Percentiles rank a stretch among this genome's conserved stretches.
Conservation (phyloP, 768 basidiomycete genomes). For the Podaxis sp. region DNA sequence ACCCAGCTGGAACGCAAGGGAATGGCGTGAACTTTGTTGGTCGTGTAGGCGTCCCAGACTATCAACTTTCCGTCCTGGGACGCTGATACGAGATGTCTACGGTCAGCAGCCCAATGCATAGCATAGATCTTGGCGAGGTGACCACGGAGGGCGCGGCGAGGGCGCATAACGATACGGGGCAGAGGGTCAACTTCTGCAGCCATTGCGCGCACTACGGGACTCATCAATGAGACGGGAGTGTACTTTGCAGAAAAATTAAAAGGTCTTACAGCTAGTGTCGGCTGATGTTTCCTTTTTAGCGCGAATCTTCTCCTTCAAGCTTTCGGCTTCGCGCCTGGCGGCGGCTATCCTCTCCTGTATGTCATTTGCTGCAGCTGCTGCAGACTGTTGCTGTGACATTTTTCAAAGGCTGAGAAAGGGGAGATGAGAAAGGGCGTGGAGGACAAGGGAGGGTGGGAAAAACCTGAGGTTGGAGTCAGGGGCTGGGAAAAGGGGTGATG, state of each 20-base stretch:
- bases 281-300: constrained; percentile 94
- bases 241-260: background rate
- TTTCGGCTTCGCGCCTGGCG: constrained; percentile 94
- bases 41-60: constrained; percentile 99
- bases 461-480: constrained; percentile 15
- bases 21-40: constrained; percentile 99
- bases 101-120: constrained; percentile 99
- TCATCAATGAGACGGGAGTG: constrained; percentile 11
- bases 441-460: constrained; percentile 14
- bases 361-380: constrained; percentile 31
- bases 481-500: constrained; percentile 20
- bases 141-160: constrained; percentile 90
- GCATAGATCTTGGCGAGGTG: constrained; percentile 99
- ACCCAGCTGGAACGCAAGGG: constrained; percentile 98
- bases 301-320: constrained; percentile 97
- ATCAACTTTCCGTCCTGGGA: constrained; percentile 99
- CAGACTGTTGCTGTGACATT: constrained; percentile 10
- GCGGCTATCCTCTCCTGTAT: constrained; percentile 93
- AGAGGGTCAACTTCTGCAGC: constrained; percentile 94
- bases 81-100: constrained; percentile 97
- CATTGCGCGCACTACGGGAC: constrained; percentile 86
- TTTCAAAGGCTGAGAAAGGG: constrained; percentile 10
- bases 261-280: constrained; percentile 89
- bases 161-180: constrained; percentile 95
- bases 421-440: constrained; percentile 16